Percentiles rank a stretch among this genome's conserved stretches.
These are phyloP conservation scores for Pachysandra terminalis DNA, from an alignment of 164 flowering plant genomes.

Conservation along the genomic window DNA sequence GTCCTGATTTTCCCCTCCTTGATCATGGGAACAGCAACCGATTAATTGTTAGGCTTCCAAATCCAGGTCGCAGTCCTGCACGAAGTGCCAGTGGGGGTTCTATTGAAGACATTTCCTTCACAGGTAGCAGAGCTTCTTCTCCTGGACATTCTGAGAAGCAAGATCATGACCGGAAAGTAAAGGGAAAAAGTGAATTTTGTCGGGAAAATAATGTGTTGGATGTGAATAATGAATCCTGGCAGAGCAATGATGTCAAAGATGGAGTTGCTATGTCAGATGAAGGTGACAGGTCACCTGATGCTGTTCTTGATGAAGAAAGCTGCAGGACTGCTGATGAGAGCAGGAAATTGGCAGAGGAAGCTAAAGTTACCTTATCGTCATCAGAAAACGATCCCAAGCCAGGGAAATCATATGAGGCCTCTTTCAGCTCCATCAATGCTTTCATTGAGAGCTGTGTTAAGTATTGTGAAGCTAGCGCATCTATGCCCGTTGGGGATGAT, in stretches of 20 bases:
- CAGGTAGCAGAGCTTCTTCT: conserved; percentile 43
- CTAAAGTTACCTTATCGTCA: conserved; percentile 15
- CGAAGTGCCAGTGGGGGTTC: conserved; percentile 41
- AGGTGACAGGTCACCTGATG: conserved; percentile 45
- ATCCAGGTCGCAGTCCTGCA: conserved; percentile 46
- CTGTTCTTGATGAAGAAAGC: conserved; percentile 37
- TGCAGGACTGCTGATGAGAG: conserved; percentile 30
- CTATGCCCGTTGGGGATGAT: conserved; percentile 63
- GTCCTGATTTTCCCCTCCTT: conserved; percentile 31
- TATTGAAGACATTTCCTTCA: conserved; percentile 34
- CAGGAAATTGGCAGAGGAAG: conserved; percentile 14
- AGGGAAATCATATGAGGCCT: conserved; percentile 37
- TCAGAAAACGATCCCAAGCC: conserved; percentile 26
- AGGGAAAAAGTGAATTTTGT: conserved; percentile 44
- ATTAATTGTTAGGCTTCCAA: conserved; percentile 78
- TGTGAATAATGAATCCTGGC: conserved; percentile 56
- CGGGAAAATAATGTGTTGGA: conserved; percentile 33
- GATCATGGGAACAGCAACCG: conserved; percentile 59
- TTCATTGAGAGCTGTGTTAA: conserved; percentile 59
- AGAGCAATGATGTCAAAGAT: conserved; percentile 42
- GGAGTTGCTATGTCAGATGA: conserved; percentile 43
- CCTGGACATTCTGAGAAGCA: conserved; percentile 56
- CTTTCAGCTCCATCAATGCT: conserved; percentile 56
- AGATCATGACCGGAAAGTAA: conserved; percentile 46
- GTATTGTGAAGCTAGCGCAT: conserved; percentile 32